A percentile compares a stretch with the other conserved stretches of the same genome.
Evolutionary conservation across 768 basidiomycete genomes (phyloP).

Genomic region (Thelephora aurantiotincta): DNA sequence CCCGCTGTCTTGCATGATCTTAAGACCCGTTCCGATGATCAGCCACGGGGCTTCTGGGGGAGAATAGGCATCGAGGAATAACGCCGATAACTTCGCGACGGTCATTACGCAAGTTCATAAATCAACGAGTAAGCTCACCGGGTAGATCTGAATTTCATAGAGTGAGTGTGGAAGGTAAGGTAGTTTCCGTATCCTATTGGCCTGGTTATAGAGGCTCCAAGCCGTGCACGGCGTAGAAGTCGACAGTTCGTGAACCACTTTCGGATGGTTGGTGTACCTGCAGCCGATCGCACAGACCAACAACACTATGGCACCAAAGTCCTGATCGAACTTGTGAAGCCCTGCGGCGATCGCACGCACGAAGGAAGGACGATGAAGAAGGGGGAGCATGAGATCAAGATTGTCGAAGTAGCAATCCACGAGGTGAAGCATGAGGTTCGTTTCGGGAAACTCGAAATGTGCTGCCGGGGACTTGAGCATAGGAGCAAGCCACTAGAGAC

Average conservation of each 20-base stretch:
- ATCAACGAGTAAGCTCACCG: conserved; percentile 21
- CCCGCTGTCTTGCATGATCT: conserved; percentile 26
- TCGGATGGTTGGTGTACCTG: conserved; percentile 27
- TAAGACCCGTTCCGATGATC: conserved; percentile 22
- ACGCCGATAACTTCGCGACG: conserved; percentile 45
- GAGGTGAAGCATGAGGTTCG: conserved; percentile 33
- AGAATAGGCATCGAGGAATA: conserved; percentile 40
- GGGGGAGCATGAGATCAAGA: conserved; percentile 43
- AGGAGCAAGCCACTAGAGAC: background rate
- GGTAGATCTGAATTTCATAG: conserved; percentile 51
- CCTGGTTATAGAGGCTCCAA: conserved; percentile 48
- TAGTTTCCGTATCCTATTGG: conserved; percentile 36
- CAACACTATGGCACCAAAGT: conserved; percentile 47
- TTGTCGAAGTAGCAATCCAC: conserved; percentile 50
- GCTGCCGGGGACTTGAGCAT: conserved; percentile 2
- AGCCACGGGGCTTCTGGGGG: conserved; percentile 56
- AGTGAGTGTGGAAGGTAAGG: conserved; percentile 40
- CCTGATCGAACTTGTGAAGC: conserved; percentile 31
- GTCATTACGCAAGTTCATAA: conserved; percentile 31
- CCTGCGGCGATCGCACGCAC: conserved; percentile 32
- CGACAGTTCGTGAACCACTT: conserved; percentile 13
- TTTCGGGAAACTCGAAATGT: conserved; percentile 32
- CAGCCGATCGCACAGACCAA: conserved; percentile 62
- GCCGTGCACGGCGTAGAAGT: conserved; percentile 26
- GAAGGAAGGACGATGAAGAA: conserved; percentile 65